A percentile compares a stretch with the other conserved stretches of the same genome.
Evolutionary conservation across 2,329 filamentous ascomycete species (phyloP).

Genomic region (Rugonectria rugulosa): DNA sequence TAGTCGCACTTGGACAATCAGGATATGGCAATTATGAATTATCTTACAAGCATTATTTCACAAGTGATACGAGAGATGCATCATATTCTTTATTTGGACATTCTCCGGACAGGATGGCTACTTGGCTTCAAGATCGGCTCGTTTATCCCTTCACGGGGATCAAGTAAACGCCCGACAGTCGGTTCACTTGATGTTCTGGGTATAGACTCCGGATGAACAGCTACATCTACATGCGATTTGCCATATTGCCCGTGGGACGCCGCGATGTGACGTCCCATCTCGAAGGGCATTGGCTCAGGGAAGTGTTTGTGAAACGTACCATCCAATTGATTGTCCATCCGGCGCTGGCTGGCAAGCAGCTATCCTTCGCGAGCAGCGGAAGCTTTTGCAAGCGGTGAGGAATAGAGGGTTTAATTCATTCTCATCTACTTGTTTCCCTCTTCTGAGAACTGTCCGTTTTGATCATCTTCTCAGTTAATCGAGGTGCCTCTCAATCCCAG

Average conservation of each 20-base stretch:
- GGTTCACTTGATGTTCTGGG: not conserved
- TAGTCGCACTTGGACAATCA: slow-evolving; percentile 21
- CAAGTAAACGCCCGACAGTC: not conserved
- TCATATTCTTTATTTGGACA: not conserved
- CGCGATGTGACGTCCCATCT: slow-evolving; percentile 6
- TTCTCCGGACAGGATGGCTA: not conserved
- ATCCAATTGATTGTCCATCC: not conserved
- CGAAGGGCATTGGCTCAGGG: not conserved
- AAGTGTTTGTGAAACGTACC: slow-evolving; percentile 7
- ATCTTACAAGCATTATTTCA: not conserved
- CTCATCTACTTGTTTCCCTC: not conserved
- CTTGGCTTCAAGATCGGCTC: not conserved
- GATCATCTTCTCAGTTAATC: not conserved
- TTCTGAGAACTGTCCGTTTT: not conserved
- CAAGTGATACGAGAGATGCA: not conserved
- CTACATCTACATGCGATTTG: not conserved
- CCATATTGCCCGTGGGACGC: not conserved
- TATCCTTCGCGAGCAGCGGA: no score
- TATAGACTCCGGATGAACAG: not conserved
- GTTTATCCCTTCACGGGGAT: slow-evolving; percentile 6
- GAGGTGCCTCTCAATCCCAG: not conserved
- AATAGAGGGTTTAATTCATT: not conserved
- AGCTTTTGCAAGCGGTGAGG: no score
- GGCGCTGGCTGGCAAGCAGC: no score
- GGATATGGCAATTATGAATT: slow-evolving; percentile 11